Percentiles rank a stretch among this genome's conserved stretches.
Conservation (phyloP, 345 rosid species). For the Eutrema heterophyllum region DNA sequence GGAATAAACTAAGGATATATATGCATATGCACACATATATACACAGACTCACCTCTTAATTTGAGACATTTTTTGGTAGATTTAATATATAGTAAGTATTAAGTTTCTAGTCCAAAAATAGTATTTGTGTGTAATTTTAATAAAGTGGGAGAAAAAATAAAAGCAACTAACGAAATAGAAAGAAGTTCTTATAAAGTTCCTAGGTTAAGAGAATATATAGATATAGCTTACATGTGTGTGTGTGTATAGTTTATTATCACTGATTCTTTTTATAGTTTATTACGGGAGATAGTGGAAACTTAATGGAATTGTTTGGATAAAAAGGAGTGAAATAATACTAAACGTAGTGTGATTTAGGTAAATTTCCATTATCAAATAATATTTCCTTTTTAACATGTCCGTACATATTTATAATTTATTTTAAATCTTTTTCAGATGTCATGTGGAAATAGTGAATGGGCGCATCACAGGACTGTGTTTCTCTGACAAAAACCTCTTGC, state of each 20-base stretch:
- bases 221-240: conserved; percentile 1
- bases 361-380: too few species aligned
- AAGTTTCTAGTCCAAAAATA: conserved; percentile 19
- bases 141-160: neutral
- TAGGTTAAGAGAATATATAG: conserved; percentile 27
- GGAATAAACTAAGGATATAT: conserved; percentile 30
- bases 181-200: conserved; percentile 20
- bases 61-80: conserved; percentile 25
- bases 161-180: conserved; percentile 21
- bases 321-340: conserved; percentile 22
- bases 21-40: conserved; percentile 5
- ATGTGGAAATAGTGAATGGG: conserved; percentile 17
- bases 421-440: conserved; percentile 1
- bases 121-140: neutral
- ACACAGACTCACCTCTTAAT: conserved; percentile 22
- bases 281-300: conserved; percentile 24
- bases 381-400: too few species aligned
- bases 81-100: conserved; percentile 8
- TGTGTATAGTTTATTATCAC: neutral
- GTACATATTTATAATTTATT: neutral
- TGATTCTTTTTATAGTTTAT: neutral
- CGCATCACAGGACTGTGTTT: conserved; percentile 17
- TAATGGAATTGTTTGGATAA: conserved; percentile 26
- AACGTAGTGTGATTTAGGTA: conserved; percentile 25
- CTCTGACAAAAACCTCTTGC: conserved; percentile 25